Conservation (phyloP, 2,329 filamentous ascomycete species). For the Ophiostoma sp. region DNA sequence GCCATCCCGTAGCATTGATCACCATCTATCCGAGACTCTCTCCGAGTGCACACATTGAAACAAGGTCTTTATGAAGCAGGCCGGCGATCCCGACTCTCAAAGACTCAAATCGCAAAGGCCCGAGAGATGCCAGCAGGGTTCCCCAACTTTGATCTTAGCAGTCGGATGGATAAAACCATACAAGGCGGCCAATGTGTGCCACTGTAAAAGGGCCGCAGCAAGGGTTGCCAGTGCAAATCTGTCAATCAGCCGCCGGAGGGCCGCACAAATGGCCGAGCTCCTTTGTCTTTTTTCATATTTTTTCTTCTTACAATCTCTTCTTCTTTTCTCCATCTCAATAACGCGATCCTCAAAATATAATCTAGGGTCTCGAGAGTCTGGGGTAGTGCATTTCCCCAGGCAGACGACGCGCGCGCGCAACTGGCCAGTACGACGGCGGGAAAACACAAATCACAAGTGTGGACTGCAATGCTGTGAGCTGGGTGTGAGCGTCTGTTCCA, state of each 20-base stretch:
- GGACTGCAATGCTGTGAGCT: not conserved
- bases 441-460: not conserved
- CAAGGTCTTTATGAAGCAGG: not conserved
- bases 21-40: not conserved
- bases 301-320: too few species aligned
- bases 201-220: not conserved
- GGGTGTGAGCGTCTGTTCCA: not conserved
- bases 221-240: not conserved
- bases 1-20: not conserved
- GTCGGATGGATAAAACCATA: too few species aligned
- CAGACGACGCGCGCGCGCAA: not conserved
- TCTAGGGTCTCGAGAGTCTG: not conserved
- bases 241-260: not conserved
- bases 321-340: not conserved
- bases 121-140: not conserved
- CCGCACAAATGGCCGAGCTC: slow-evolving; percentile 3
- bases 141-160: not conserved
- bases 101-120: too few species aligned
- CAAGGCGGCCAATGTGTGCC: not conserved
- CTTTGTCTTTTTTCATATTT: not conserved
- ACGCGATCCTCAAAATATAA: not conserved
- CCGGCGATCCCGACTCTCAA: not conserved
- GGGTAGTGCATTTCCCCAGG: slow-evolving; percentile 2
- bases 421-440: not conserved
- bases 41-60: not conserved